Evolutionary conservation across 257 asterid species (phyloP).

Genomic region (Rubia yunnanensis): DNA sequence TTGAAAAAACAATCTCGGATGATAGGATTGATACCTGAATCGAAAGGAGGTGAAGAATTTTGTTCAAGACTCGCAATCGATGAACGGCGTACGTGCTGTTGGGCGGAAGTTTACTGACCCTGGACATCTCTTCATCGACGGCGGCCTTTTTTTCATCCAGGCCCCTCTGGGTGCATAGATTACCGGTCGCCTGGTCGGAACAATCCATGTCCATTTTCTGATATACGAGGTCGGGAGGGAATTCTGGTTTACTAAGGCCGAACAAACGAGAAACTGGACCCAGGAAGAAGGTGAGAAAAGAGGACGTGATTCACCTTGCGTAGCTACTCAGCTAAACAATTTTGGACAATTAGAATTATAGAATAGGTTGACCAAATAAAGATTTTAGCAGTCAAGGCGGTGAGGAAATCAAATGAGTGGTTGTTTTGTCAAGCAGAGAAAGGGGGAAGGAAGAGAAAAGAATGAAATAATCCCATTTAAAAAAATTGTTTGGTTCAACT

Average conservation of each 20-base stretch:
- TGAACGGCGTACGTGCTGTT: conserved; percentile 64
- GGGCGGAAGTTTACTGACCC: conserved; percentile 45
- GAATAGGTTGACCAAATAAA: no score
- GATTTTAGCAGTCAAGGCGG: no score
- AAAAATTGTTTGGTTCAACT: no score
- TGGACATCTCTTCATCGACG: conserved; percentile 45
- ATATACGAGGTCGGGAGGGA: background rate
- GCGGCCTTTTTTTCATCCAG: conserved; percentile 42
- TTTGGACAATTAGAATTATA: background rate
- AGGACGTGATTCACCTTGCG: background rate
- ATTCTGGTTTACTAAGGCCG: conserved; percentile 2
- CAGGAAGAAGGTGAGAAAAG: background rate
- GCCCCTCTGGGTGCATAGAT: conserved; percentile 20
- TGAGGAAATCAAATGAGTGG: no score
- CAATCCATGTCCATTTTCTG: conserved; percentile 1
- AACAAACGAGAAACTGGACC: background rate
- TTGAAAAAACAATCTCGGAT: no score
- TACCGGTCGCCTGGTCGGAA: background rate
- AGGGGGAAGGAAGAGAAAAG: no score
- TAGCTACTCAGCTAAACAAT: background rate
- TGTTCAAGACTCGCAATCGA: conserved; percentile 59
- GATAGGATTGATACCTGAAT: conserved; percentile 46
- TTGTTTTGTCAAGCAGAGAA: no score
- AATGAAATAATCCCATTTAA: no score
- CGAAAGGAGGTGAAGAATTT: conserved; percentile 52